These are phyloP conservation scores for Tricharina praecox DNA, from an alignment of 495 filamentous ascomycete species.

Conservation along the genomic window DNA sequence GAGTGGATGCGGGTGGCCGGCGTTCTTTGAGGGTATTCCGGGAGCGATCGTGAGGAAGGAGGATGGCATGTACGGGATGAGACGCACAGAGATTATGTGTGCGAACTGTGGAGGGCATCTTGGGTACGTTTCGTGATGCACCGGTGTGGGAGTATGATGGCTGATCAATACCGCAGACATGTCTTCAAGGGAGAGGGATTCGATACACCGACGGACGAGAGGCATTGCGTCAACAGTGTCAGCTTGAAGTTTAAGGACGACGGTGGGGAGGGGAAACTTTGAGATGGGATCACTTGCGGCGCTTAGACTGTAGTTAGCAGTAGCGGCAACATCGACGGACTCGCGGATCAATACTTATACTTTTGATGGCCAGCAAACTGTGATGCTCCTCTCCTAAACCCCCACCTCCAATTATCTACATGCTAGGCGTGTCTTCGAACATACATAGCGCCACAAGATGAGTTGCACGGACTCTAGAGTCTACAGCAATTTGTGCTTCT, in stretches of 20 bases:
- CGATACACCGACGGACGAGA: constrained; percentile 77
- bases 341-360: too few relatives aligned
- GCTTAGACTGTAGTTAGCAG: too few relatives aligned
- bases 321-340: too few relatives aligned
- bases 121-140: constrained; percentile 30
- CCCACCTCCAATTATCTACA: too few relatives aligned
- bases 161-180: constrained; percentile 33
- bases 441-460: too few relatives aligned
- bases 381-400: too few relatives aligned
- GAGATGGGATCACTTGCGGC: too few relatives aligned
- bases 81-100: constrained; percentile 82
- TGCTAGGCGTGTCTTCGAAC: too few relatives aligned
- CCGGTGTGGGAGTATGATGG: not conserved
- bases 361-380: too few relatives aligned
- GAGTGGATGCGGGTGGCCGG: constrained; percentile 92
- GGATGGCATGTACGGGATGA: constrained; percentile 65
- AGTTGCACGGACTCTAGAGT: too few relatives aligned
- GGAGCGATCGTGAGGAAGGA: constrained; percentile 69
- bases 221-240: constrained; percentile 92
- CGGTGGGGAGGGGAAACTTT: too few relatives aligned
- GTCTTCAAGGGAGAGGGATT: constrained; percentile 95
- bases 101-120: constrained; percentile 86
- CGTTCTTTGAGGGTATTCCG: constrained; percentile 85
- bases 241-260: constrained; percentile 68
- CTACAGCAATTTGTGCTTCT: too few relatives aligned